Evolutionary conservation across 2,329 filamentous ascomycete genomes (phyloP).

Genomic region (Venturia aucupariae): DNA sequence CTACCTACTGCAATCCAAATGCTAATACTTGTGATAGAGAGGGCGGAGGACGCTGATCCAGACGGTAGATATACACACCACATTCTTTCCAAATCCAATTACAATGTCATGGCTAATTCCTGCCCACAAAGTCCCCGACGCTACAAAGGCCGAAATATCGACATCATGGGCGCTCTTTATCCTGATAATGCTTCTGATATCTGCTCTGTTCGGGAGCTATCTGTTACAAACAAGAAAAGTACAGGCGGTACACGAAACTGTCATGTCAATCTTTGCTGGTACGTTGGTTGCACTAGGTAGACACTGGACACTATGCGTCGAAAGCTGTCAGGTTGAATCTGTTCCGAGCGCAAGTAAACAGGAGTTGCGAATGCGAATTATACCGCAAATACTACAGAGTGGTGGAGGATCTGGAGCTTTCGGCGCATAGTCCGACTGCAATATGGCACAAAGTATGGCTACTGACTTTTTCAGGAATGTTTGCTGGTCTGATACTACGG

Average conservation of each 20-base stretch:
- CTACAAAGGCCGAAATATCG: constrained; percentile 85
- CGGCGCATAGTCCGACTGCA: background rate
- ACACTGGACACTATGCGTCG: constrained; percentile 4
- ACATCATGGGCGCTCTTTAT: constrained; percentile 98
- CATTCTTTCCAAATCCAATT: constrained; percentile 15
- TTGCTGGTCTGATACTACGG: constrained; percentile 80
- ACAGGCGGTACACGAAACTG: constrained; percentile 94
- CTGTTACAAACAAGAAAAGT: constrained; percentile 94
- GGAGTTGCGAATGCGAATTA: background rate
- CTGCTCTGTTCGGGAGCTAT: constrained; percentile 94
- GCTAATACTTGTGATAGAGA: background rate
- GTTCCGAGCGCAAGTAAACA: background rate
- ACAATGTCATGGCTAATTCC: constrained; percentile 26
- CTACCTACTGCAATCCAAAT: background rate
- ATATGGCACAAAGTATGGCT: constrained; percentile 6
- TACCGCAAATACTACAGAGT: background rate
- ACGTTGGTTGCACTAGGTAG: constrained; percentile 19
- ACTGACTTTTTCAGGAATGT: constrained; percentile 60
- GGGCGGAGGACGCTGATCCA: constrained; percentile 29
- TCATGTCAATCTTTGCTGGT: constrained; percentile 97
- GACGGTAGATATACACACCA: constrained; percentile 27
- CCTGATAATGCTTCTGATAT: constrained; percentile 84
- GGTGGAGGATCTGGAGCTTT: background rate
- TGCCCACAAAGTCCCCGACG: constrained; percentile 53
- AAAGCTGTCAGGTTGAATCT: background rate